phyloP scores from a whole-genome alignment of 1,284 basidiomycete species.

The Malassezia slooffiae region DNA sequence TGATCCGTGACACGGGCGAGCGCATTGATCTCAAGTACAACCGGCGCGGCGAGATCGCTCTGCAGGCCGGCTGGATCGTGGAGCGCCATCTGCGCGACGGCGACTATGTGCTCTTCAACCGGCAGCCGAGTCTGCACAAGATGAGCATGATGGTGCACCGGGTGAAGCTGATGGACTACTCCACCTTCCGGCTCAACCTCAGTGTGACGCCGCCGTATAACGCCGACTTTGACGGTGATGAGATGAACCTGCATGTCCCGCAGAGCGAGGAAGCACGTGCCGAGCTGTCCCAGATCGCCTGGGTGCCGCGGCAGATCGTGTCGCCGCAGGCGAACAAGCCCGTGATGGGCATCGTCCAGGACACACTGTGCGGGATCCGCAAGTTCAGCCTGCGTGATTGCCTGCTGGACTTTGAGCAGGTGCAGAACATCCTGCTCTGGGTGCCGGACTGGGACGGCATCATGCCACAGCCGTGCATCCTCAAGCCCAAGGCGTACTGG shows the following conservation, averaged over 20 bases:
- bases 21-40: constrained; percentile 87
- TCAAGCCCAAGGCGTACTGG: constrained; percentile 96
- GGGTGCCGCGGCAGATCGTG: constrained; percentile 98
- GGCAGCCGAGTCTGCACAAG: constrained; percentile 95
- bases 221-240: constrained; percentile 82
- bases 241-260: constrained; percentile 93
- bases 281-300: constrained; percentile 92
- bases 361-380: constrained; percentile 91
- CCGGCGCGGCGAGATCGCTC: constrained; percentile 77
- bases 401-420: constrained; percentile 42
- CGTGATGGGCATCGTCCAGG: constrained; percentile 99
- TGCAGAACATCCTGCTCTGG: constrained; percentile 96
- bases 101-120: constrained; percentile 84
- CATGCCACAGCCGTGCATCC: constrained; percentile 80
- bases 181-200: constrained; percentile 93
- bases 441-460: constrained; percentile 92
- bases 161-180: constrained; percentile 94
- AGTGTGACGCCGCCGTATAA: constrained; percentile 57
- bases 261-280: constrained; percentile 99
- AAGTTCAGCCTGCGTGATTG: constrained; percentile 88
- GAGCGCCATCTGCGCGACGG: constrained; percentile 95
- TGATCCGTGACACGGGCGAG: constrained; percentile 94
- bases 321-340: constrained; percentile 99
- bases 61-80: constrained; percentile 98
- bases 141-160: constrained; percentile 99